Evolutionary conservation across 2,329 filamentous ascomycete genomes (phyloP).

Genomic region (Apiospora saccharicola): DNA sequence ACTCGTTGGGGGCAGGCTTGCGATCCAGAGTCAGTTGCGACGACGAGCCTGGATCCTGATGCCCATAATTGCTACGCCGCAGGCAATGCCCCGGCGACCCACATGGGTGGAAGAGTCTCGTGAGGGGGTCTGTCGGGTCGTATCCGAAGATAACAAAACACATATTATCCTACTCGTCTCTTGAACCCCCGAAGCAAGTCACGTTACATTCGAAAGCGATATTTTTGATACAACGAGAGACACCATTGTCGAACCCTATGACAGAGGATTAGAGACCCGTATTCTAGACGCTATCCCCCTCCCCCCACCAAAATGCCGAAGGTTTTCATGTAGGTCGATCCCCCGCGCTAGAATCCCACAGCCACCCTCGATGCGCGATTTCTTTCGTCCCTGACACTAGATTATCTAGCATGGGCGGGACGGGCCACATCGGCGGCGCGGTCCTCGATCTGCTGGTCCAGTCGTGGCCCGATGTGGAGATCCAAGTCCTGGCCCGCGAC

Average conservation of each 20-base stretch:
- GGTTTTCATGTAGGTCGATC: conserved; percentile 10
- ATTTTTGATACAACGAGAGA: background rate
- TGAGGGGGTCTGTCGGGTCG: no score
- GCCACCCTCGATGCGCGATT: background rate
- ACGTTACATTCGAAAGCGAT: background rate
- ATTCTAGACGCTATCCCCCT: background rate
- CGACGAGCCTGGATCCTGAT: no score
- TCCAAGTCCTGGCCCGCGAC: conserved; percentile 29
- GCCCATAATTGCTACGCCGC: no score
- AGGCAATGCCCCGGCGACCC: no score
- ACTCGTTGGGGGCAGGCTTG: no score
- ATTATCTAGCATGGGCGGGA: conserved; percentile 30
- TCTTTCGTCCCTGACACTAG: background rate
- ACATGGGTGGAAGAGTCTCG: no score
- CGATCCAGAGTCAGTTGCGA: no score
- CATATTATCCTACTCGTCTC: background rate
- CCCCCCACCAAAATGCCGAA: conserved; percentile 3
- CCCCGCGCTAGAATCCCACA: background rate
- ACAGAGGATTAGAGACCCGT: background rate
- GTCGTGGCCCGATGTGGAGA: conserved; percentile 26
- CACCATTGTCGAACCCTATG: background rate
- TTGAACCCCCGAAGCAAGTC: background rate
- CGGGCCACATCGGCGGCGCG: conserved; percentile 34
- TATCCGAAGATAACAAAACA: no score
- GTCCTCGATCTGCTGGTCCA: conserved; percentile 31